Evolutionary conservation across 129 eudicot genomes (phyloP).

Genomic region (Saussurea involucrata): DNA sequence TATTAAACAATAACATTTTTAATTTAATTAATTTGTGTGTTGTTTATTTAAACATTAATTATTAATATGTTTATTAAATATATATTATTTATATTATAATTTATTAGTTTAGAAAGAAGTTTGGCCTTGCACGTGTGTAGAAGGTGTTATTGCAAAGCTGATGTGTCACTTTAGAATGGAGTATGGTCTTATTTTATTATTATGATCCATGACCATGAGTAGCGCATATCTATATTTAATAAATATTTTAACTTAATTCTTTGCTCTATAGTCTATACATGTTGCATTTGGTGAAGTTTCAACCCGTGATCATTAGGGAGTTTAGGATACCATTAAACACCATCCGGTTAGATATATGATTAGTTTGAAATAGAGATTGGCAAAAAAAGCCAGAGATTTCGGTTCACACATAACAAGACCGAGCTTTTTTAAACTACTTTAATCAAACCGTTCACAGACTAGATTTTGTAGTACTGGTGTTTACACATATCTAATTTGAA

Average conservation of each 20-base stretch:
- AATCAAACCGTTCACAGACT: background rate
- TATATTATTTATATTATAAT: no score
- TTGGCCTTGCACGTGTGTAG: no score
- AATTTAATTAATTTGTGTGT: no score
- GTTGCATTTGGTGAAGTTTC: background rate
- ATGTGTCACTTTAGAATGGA: no score
- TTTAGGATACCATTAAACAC: background rate
- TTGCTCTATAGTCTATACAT: background rate
- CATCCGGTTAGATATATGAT: background rate
- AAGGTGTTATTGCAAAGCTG: no score
- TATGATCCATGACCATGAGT: no score
- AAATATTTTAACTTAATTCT: background rate
- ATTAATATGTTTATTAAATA: no score
- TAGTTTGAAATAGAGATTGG: background rate
- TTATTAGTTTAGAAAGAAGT: no score
- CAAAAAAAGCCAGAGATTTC: background rate
- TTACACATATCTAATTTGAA: background rate
- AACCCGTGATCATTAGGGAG: background rate
- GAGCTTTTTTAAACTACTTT: background rate
- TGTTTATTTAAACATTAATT: no score
- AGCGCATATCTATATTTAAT: background rate
- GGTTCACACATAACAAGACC: background rate
- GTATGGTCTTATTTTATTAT: no score
- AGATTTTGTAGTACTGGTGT: background rate
- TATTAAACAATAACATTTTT: no score